Conservation (phyloP, 177 flowering plant species). For the Vitis hybrid region DNA sequence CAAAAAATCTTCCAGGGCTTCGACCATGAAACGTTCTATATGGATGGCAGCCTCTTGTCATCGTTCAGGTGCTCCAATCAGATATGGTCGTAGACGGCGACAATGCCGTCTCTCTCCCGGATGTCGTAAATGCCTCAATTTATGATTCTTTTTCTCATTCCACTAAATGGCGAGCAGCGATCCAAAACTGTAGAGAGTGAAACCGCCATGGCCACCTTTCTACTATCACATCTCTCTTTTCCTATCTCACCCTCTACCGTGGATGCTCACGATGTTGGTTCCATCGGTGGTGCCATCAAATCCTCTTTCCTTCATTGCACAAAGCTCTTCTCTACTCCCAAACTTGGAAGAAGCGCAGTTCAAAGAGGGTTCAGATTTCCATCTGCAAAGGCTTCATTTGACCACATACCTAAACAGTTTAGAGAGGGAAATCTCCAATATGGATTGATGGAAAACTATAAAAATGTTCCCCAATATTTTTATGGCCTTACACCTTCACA, state of each 20-base stretch:
- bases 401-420: constrained; percentile 79
- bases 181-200: too few species aligned
- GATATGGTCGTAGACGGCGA: constrained; percentile 12
- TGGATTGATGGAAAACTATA: constrained; percentile 26
- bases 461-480: too few species aligned
- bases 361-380: constrained; percentile 32
- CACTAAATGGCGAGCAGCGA: too few species aligned
- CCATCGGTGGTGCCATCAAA: constrained; percentile 23
- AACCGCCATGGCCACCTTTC: constrained; percentile 34
- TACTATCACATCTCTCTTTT: constrained; percentile 28
- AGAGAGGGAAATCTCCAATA: constrained; percentile 78
- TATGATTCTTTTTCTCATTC: too few species aligned
- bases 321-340: constrained; percentile 27
- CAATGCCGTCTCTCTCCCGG: too few species aligned
- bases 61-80: constrained; percentile 50
- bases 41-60: constrained; percentile 88
- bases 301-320: constrained; percentile 38
- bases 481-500: too few species aligned
- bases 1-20: constrained; percentile 85
- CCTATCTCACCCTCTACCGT: constrained; percentile 7
- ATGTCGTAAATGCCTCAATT: too few species aligned
- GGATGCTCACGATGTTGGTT: not conserved
- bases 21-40: constrained; percentile 93
- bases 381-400: constrained; percentile 26
- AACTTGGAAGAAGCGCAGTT: not conserved